Base-by-base conservation (phyloP, 176 grass and related monocot genomes). In the Aegilops sharonensis region DNA sequence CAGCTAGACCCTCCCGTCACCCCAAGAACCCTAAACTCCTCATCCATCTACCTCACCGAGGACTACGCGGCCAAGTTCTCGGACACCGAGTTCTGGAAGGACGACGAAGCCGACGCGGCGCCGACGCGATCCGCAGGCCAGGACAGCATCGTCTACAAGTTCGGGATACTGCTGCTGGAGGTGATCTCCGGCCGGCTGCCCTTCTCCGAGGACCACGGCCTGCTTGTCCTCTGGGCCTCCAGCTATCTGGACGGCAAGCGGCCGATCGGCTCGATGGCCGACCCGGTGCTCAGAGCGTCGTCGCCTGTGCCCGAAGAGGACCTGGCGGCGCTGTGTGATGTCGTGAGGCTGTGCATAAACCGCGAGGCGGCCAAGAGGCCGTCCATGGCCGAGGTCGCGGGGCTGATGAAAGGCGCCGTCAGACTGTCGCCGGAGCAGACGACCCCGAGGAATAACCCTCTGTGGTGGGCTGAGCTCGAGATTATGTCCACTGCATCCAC, bases 381-480 rank as follows among this genome's bases (percentile, higher is more conserved):
- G 17, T 71, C 37, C n/a, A 89, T 92, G 62, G 13, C 7, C 2
- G 89, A 92, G 86, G 85, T 95, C 6, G 88, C 86, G 2, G 63
- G 72, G 29, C 9, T 24, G 68, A 82, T 95, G 93, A 86, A 84
- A 54, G 77, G 75, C 21, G 84, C 92, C 64, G 85, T 88, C 3
- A 23, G 56, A 11, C 29, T 98, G 84, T 76, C 72, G 25, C 88
- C 85, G 31, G 88, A 92, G 39, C 80, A 64, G 18, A 86, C 81
- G 15, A 56, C 71, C 11, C 93, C 95, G 14, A 90, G 85, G 83
- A 25, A 83, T 31, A 92, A 89, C 0, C 95, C 93, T 40, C 9
- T 98, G 32, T 95, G 91, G 93, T 98, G 95, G 95, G 95, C 95
- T 1, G 86, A 95, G 81, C 89, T 95, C 11, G 89, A 92, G 81